Base-by-base conservation (phyloP, 257 asterid species). In the Solanum chilense region DNA sequence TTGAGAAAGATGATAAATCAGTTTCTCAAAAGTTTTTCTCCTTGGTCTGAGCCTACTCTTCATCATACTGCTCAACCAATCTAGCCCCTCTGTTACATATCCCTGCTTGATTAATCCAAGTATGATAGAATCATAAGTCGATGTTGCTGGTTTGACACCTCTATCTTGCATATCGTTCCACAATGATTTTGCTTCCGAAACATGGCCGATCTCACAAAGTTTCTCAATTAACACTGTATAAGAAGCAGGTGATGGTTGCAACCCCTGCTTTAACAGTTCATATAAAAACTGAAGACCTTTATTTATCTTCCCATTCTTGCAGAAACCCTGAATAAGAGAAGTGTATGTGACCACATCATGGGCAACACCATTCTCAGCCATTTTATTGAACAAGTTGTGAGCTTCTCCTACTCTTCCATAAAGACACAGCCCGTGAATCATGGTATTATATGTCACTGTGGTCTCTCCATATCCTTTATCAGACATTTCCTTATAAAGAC, bases 401-500 rank as follows among this genome's bases (percentile, higher is more conserved):
- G 98, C 98, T 86, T 91, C 90, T 41, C 89, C 93, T 20, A 89
- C 91, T 90, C 87, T 90, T 31, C 93, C 93, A 70, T 91, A 88
- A 86, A 86, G 86, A 90, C 94, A 93, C 29, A 94, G 87, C 52
- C 98, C 98, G 2, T 77, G 21, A 87, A 95, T 93, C 93, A 94
- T 91, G 80, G 90, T 94, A 89, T 93, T 94, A 86, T 90, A 94
- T 85, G 90, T 90, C 37, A 93, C 81, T 2, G 91, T 91, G 42
- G 92, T 87, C 85, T 91, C 92, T 20, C 83, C 90, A 86, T 86
- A 91, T 82, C 98, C 97, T 86, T 82, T 89, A 39, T 77, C 90
- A 27, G 91, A 86, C 98, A 96, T 94, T 88, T 96, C 93, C 87
- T 85, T 85, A 39, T 91, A 88, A 88, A 94, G 92, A 90, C 91